These are phyloP conservation scores for Priceomyces medius DNA, from an alignment of 805 yeast species.

Conservation along the genomic window DNA sequence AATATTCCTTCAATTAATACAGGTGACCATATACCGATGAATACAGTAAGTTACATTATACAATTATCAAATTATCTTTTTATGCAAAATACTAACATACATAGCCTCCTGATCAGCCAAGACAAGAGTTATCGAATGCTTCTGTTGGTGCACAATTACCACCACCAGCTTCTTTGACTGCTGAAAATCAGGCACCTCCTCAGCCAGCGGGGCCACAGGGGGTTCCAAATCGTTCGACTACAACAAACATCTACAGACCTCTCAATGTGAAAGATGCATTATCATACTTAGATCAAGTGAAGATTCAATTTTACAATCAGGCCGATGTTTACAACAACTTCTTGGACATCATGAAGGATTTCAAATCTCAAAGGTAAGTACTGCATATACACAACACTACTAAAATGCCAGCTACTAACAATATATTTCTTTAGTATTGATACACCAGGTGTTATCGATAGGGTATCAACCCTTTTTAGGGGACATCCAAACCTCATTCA, in stretches of 20 bases:
- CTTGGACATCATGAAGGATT: slow-evolving; percentile 97
- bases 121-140: slow-evolving; percentile 26
- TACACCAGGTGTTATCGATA: slow-evolving; percentile 97
- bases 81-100: slow-evolving; percentile 6
- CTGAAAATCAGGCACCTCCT: slow-evolving; percentile 11
- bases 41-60: slow-evolving; percentile 21
- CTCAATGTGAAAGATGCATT: slow-evolving; percentile 95
- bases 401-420: slow-evolving; percentile 15
- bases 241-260: slow-evolving; percentile 61
- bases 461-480: slow-evolving; percentile 85
- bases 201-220: slow-evolving; percentile 27
- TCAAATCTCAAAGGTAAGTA: slow-evolving; percentile 81
- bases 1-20: slow-evolving; percentile 48
- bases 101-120: slow-evolving; percentile 17
- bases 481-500: slow-evolving; percentile 94
- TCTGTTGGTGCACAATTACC: slow-evolving; percentile 26
- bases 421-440: slow-evolving; percentile 55
- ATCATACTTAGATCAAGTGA: slow-evolving; percentile 92
- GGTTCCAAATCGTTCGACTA: slow-evolving; percentile 41
- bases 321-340: slow-evolving; percentile 96
- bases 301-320: slow-evolving; percentile 84
- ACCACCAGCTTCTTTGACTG: slow-evolving; percentile 27
- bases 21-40: slow-evolving; percentile 23
- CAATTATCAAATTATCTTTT: background rate
- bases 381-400: slow-evolving; percentile 4